Conservation (phyloP, 176 grass and related monocot species). For the Oryza officinalis region DNA sequence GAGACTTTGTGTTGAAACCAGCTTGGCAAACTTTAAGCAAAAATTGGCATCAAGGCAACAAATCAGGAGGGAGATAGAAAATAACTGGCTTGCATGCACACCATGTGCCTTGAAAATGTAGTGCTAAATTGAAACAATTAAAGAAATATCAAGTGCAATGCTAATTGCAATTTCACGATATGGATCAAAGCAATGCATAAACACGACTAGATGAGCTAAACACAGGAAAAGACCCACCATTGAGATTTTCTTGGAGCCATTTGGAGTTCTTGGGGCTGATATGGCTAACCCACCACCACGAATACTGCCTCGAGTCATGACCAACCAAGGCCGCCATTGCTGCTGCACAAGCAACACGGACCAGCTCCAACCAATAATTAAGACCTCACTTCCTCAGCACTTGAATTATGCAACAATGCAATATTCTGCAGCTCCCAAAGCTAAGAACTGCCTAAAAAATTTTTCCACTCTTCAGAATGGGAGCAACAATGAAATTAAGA, state of each 20-base stretch:
- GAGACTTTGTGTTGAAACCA: background rate
- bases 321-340: constrained; percentile 52
- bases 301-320: constrained; percentile 61
- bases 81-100: constrained; percentile 1
- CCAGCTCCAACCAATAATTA: background rate
- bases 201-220: constrained; percentile 3
- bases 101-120: constrained; percentile 10
- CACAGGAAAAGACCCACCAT: constrained; percentile 49
- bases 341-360: constrained; percentile 17
- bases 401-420: constrained; percentile 13
- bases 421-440: background rate
- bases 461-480: constrained; percentile 9
- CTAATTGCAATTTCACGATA: constrained; percentile 4
- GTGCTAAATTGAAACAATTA: background rate
- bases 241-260: constrained; percentile 93
- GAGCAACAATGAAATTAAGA: background rate
- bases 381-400: constrained; percentile 4
- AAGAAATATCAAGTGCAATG: background rate
- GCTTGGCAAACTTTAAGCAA: background rate
- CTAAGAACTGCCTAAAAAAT: background rate
- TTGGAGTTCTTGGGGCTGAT: constrained; percentile 92
- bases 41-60: background rate
- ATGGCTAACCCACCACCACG: constrained; percentile 86
- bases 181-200: background rate
- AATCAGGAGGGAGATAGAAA: background rate